Evolutionary conservation across 1,284 basidiomycete genomes (phyloP), one percentile per base, ranked within the genome.

Genomic region (Apiotrichum sp.): DNA sequence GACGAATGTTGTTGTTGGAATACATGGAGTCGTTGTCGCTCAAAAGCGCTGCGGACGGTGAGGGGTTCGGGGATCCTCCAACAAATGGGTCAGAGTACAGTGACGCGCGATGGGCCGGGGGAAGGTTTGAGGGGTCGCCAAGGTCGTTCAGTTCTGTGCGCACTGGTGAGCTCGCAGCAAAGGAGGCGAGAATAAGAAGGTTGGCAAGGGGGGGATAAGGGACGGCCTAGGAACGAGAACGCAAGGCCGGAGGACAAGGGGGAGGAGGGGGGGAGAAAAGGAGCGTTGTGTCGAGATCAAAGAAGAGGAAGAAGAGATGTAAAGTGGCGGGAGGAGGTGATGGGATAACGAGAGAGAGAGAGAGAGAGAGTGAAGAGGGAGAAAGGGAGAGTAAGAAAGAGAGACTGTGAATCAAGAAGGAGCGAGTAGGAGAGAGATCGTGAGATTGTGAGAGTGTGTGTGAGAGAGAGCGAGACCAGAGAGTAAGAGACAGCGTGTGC

Each of bases 41-140:
- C 22, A 48, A 38, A 29, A 48, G 47, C 9, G 47, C 47, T 2
- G 47, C 34, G 16, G 45, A 35, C 6, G 40, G 22, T 1, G 47
- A 38, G 10, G 48, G 43, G 45, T 8, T 39, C 33, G 34, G 35
- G 29, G 41, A 34, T 47, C n/a, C 7, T 36, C 43, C 54, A 14
- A 33, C 43, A 46, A 57, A 60, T 9, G 57, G 57, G 46, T 62
- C 52, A 4, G 48, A 41, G 49, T 62, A 62, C 38, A 50, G 39
- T 9, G 47, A 42, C 3, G 50, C 48, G 36, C 55, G 51, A 52
- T 56, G 54, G 6, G 57, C 49, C 11, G 46, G 50, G 6, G 45
- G 56, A 29, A 16, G 36, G 22, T 11, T 9, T 6, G 39, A 13
- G 39, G 36, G 40, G 40, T 41, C 40, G 9, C 35, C n/a, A 41